phyloP scores from a whole-genome alignment of 2,329 filamentous ascomycete species.

The Metarhizium anisopliae region DNA sequence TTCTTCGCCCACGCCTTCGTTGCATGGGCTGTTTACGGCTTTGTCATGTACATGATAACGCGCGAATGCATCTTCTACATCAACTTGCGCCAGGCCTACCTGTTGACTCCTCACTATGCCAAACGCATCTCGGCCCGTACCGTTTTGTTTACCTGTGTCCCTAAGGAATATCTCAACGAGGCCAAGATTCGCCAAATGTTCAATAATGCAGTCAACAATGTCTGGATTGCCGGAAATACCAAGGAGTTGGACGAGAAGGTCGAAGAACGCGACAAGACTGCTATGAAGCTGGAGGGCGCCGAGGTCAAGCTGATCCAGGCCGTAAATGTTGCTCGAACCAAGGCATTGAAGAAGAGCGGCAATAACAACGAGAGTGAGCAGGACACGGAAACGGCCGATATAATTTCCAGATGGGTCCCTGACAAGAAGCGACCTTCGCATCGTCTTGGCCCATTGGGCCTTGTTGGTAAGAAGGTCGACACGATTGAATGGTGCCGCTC shows the following conservation, averaged over 20 bases:
- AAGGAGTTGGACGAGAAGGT: conserved; percentile 69
- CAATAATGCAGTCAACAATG: conserved; percentile 65
- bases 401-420: conserved; percentile 59
- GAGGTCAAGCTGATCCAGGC: conserved; percentile 74
- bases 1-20: conserved; percentile 76
- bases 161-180: conserved; percentile 65
- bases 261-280: conserved; percentile 62
- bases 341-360: conserved; percentile 25
- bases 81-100: conserved; percentile 87
- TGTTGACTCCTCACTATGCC: conserved; percentile 75
- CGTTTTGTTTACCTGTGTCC: conserved; percentile 85
- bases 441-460: conserved; percentile 53
- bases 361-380: conserved; percentile 28
- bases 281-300: conserved; percentile 71
- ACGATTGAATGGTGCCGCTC: conserved; percentile 77
- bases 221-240: conserved; percentile 76
- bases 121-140: conserved; percentile 82
- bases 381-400: conserved; percentile 55
- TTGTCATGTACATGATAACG: conserved; percentile 82
- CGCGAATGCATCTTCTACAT: conserved; percentile 90
- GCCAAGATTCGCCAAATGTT: conserved; percentile 67
- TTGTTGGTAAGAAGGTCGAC: conserved; percentile 60
- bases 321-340: conserved; percentile 28
- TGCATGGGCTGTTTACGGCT: conserved; percentile 76
- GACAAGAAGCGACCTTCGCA: conserved; percentile 63